Evolutionary conservation across 306 rosid species (phyloP).

Genomic region (Luffa acutangula): DNA sequence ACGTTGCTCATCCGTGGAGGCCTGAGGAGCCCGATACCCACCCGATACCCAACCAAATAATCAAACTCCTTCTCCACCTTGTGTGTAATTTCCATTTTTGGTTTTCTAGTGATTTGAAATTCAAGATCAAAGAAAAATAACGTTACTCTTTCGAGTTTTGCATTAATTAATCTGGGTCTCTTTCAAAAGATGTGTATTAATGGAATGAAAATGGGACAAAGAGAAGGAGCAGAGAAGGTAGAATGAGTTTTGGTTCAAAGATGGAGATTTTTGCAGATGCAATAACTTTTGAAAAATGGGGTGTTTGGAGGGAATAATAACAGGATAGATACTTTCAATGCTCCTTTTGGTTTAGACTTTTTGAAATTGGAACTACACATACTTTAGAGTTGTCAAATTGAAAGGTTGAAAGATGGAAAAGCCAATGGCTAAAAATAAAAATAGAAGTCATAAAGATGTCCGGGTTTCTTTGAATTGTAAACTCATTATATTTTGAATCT

Average conservation of each 20-base stretch:
- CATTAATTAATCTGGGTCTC: not conserved
- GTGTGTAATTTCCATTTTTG: not conserved
- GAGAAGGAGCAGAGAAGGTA: not conserved
- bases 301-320: not conserved
- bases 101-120: not conserved
- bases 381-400: slow-evolving; percentile 17
- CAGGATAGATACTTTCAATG: slow-evolving; percentile 6
- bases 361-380: slow-evolving; percentile 8
- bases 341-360: not conserved
- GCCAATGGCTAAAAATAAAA: not conserved
- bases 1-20: slow-evolving; percentile 26
- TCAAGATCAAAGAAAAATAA: not conserved
- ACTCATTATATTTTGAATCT: not conserved
- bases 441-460: no score
- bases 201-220: not conserved
- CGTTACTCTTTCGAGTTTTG: not conserved
- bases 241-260: not conserved
- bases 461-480: no score
- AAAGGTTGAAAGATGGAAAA: slow-evolving; percentile 30
- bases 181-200: not conserved
- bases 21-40: slow-evolving; percentile 25
- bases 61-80: not conserved
- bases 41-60: not conserved
- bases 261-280: not conserved
- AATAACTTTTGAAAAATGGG: not conserved